phyloP scores from a whole-genome alignment of 1,284 basidiomycete genomes.

The Apiotrichum sp. region DNA sequence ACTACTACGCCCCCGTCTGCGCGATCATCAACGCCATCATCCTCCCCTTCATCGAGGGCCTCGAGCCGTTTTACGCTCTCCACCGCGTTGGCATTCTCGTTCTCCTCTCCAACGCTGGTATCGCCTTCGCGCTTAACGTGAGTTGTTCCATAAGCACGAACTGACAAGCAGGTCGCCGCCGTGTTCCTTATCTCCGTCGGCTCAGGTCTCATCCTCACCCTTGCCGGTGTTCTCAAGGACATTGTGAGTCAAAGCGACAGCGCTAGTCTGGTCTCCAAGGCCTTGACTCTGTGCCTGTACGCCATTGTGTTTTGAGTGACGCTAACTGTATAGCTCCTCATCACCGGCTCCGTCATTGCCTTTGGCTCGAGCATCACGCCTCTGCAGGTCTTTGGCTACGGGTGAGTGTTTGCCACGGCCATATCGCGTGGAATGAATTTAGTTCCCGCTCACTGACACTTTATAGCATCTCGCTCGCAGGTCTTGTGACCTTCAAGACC shows the following conservation, averaged over 20 bases:
- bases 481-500: constrained; percentile 45
- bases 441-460: not conserved
- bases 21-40: constrained; percentile 78
- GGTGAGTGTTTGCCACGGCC: constrained; percentile 20
- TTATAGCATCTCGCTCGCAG: constrained; percentile 47
- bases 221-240: constrained; percentile 91
- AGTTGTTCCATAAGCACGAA: constrained; percentile 55
- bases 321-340: constrained; percentile 56
- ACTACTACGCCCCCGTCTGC: constrained; percentile 96
- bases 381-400: constrained; percentile 75
- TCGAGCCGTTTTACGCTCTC: constrained; percentile 76
- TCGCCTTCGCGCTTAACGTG: constrained; percentile 78
- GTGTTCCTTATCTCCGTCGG: constrained; percentile 90
- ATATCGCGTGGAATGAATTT: not conserved
- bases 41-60: constrained; percentile 82
- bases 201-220: constrained; percentile 80
- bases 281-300: constrained; percentile 53
- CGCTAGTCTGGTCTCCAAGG: not conserved
- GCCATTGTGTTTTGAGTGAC: too few species aligned
- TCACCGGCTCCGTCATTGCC: constrained; percentile 77
- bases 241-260: constrained; percentile 32
- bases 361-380: constrained; percentile 73
- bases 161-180: constrained; percentile 59
- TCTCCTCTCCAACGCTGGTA: constrained; percentile 73
- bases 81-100: constrained; percentile 66